phyloP scores from a whole-genome alignment of 2,329 filamentous ascomycete genomes.

The Clonostachys solani region DNA sequence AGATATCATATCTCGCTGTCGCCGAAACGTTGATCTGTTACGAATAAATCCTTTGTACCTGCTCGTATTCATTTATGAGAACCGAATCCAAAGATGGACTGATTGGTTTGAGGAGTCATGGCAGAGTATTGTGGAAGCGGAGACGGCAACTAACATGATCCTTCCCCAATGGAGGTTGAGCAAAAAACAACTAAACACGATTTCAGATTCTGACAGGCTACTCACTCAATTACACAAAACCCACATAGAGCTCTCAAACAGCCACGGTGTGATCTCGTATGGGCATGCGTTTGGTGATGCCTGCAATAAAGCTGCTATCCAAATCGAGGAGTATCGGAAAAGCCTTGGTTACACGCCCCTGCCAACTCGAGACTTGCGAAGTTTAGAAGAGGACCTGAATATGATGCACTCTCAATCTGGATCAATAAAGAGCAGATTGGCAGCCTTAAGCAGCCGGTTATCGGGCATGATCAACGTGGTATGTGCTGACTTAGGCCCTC shows the following conservation, averaged over 20 bases:
- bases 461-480: constrained; percentile 5
- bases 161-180: constrained; percentile 2
- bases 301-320: background rate
- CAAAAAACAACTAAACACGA: background rate
- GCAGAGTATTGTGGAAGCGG: constrained; percentile 1
- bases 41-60: constrained; percentile 5
- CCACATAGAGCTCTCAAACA: constrained; percentile 3
- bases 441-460: constrained; percentile 1
- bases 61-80: constrained; percentile 2
- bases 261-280: constrained; percentile 1
- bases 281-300: constrained; percentile 1
- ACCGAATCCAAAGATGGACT: constrained; percentile 1
- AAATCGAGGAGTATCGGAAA: constrained; percentile 1
- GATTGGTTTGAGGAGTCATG: constrained; percentile 2
- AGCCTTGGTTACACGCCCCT: background rate
- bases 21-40: constrained; percentile 1
- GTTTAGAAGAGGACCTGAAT: background rate
- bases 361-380: background rate
- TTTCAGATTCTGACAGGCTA: background rate
- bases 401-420: background rate
- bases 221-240: constrained; percentile 3
- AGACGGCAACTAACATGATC: constrained; percentile 4
- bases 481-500: background rate
- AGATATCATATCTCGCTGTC: background rate
- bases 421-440: background rate